Conservation (phyloP, 2,329 filamentous ascomycete genomes). For the Alternaria arbusti region DNA sequence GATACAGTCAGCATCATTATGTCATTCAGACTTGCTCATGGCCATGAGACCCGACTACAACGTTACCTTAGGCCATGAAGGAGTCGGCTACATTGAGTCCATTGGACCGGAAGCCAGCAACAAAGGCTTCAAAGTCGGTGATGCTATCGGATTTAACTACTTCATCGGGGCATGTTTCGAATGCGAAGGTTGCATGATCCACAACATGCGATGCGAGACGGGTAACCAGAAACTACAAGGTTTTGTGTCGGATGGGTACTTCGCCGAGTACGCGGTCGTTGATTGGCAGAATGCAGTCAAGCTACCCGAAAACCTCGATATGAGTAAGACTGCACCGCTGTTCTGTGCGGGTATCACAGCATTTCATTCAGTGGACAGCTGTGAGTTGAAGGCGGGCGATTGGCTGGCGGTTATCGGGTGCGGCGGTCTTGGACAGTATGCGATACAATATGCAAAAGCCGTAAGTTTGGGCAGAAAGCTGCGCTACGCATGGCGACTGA, state of each 20-base stretch:
- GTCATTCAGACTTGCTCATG: slow-evolving; percentile 38
- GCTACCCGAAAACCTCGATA: slow-evolving; percentile 47
- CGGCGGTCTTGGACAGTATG: slow-evolving; percentile 56
- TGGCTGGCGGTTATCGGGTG: slow-evolving; percentile 55
- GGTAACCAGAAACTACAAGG: slow-evolving; percentile 52
- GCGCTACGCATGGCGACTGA: not conserved
- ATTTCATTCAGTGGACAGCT: slow-evolving; percentile 41
- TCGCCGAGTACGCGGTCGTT: slow-evolving; percentile 56
- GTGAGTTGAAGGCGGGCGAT: slow-evolving; percentile 40
- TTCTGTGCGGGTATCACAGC: slow-evolving; percentile 61
- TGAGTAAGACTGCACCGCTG: slow-evolving; percentile 50
- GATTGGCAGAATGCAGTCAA: slow-evolving; percentile 55
- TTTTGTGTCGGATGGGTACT: slow-evolving; percentile 54
- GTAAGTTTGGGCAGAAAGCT: slow-evolving; percentile 2
- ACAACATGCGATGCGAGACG: slow-evolving; percentile 51
- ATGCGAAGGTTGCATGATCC: slow-evolving; percentile 56
- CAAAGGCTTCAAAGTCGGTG: slow-evolving; percentile 53
- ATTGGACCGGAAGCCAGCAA: slow-evolving; percentile 42
- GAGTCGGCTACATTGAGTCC: slow-evolving; percentile 52
- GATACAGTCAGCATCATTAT: slow-evolving; percentile 40
- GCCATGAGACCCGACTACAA: slow-evolving; percentile 33
- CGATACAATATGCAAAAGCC: slow-evolving; percentile 56
- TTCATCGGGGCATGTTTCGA: slow-evolving; percentile 56
- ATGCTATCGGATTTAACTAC: slow-evolving; percentile 56
- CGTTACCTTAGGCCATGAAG: slow-evolving; percentile 55